These are phyloP conservation scores for Fremontodendron californicum DNA, from an alignment of 345 rosid species.

Conservation along the genomic window DNA sequence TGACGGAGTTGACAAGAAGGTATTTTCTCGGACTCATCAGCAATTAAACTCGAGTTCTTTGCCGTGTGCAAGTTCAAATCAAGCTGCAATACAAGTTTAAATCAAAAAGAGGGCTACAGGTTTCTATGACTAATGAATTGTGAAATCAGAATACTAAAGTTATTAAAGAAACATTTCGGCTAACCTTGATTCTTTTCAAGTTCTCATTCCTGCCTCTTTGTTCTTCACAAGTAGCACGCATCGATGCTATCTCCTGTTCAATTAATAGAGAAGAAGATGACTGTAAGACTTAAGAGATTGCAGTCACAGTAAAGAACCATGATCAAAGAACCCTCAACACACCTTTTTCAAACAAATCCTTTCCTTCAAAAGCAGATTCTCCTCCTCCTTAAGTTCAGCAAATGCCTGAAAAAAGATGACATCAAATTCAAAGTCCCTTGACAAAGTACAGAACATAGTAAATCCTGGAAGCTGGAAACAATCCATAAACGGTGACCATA, in stretches of 20 bases:
- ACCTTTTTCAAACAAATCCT: too few relatives aligned
- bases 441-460: background rate
- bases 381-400: too few relatives aligned
- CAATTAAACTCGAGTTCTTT: background rate
- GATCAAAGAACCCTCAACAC: background rate
- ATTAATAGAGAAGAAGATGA: background rate
- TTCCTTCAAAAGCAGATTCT: too few relatives aligned
- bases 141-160: background rate
- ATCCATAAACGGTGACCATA: too few relatives aligned
- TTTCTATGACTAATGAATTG: background rate
- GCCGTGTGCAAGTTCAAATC: conserved; percentile 36
- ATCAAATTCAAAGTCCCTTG: conserved; percentile 37
- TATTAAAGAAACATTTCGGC: background rate
- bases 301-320: background rate
- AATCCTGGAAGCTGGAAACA: background rate
- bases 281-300: background rate
- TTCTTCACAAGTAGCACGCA: conserved; percentile 43
- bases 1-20: background rate
- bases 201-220: conserved; percentile 46
- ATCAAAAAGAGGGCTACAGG: background rate
- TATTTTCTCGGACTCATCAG: conserved; percentile 14
- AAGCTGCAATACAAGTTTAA: conserved; percentile 33
- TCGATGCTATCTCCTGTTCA: conserved; percentile 55
- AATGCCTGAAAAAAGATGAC: too few relatives aligned
- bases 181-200: conserved; percentile 78